Evolutionary conservation across 768 basidiomycete species (phyloP), one percentile per base, ranked within the genome.

Genomic region (Dentipellis fragilis): DNA sequence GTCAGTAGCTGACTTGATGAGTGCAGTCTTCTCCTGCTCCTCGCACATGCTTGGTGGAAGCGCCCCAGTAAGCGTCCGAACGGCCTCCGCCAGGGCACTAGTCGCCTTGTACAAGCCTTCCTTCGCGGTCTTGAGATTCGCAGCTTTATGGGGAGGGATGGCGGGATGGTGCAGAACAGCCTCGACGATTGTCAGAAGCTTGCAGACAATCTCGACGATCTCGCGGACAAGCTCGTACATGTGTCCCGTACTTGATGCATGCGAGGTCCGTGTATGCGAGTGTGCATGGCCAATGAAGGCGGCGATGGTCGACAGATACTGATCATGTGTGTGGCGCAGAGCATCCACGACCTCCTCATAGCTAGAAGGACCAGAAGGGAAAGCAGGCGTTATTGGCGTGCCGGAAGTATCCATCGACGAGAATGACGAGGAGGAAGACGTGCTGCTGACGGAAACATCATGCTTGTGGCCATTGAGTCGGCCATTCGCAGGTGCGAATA

Each of bases 221-320:
- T 95, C 91, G 52, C 87, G 82, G n/a, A 94, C 91, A 53, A 97
- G 81, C 62, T 97, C 93, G 65, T 96, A 93, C 69, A 98, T 78
- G 62, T 93, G 88, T 1, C 91, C 94, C 14, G 93, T 94, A 58
- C 87, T 91, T 5, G 92, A 90, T 0, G 95, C 92, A 69, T 97
- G 94, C 29, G 90, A 90, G 40, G 81, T 76, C 47, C 90, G 84
- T 19, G 89, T 85, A 74, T 97, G 90, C 14, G 90, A 89, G 64
- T 98, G 95, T 1, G 93, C 89, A 66, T 97, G 93, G 1, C 94
- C 95, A 63, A 99, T 96, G 68, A 99, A 93, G 6, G 94, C 95
- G 19, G 96, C 94, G 65, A 96, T 92, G 17, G 92, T 89, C 4
- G 92, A 95, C 10, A 98, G 75, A 63, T 94, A 88, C 50, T 87